Percentiles rank a stretch among this genome's conserved stretches.
Conservation (phyloP, 768 basidiomycete species). For the Amyloporia xantha region DNA sequence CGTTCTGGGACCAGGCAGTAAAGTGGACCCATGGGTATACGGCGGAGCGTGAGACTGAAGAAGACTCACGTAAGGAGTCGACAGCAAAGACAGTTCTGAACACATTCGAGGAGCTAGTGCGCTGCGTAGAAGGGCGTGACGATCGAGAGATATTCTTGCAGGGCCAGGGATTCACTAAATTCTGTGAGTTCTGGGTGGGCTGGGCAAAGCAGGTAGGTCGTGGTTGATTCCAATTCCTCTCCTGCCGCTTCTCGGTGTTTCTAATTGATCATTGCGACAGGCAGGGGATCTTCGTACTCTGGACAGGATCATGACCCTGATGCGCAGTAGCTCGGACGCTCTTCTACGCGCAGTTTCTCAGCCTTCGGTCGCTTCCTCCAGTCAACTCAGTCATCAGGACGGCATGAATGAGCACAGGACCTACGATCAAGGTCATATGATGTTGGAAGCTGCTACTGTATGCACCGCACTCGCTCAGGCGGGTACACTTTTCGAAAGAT, state of each 20-base stretch:
- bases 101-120: constrained; percentile 39
- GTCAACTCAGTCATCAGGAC: too few relatives aligned
- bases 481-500: constrained; percentile 33
- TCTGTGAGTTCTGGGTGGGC: constrained; percentile 68
- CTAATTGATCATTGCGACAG: constrained; percentile 3
- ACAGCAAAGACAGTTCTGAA: constrained; percentile 28
- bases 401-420: too few relatives aligned
- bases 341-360: too few relatives aligned
- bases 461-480: constrained; percentile 40
- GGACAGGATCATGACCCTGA: constrained; percentile 39
- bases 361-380: too few relatives aligned
- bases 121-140: constrained; percentile 25
- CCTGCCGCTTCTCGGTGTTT: too few relatives aligned
- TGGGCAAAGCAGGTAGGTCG: constrained; percentile 56
- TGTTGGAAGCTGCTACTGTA: too few relatives aligned
- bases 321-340: constrained; percentile 25
- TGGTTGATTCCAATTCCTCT: background rate
- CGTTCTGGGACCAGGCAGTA: constrained; percentile 66
- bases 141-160: constrained; percentile 36
- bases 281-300: constrained; percentile 25
- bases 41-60: background rate
- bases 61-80: too few relatives aligned
- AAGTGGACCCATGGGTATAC: constrained; percentile 32
- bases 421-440: too few relatives aligned
- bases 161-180: constrained; percentile 47